These are phyloP conservation scores for Helianthus annuus DNA, from an alignment of 129 eudicot genomes.

Conservation along the genomic window HanXRQr2.0-SUNRISE NC_035443.2:30997573-30998072, in stretches of 20 bases:
- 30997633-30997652: conserved; percentile 40
- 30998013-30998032: conserved; percentile 21
- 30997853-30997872: conserved; percentile 18
- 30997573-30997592: conserved; percentile 18
- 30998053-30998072: conserved; percentile 37
- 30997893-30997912: conserved; percentile 31
- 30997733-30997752: conserved; percentile 23
- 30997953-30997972: conserved; percentile 21
- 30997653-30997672: conserved; percentile 30
- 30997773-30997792: conserved; percentile 33
- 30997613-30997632: conserved; percentile 29
- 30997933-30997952: conserved; percentile 31
- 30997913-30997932: conserved; percentile 22
- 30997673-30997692: conserved; percentile 25
- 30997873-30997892: conserved; percentile 34
- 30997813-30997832: conserved; percentile 20
- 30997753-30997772: conserved; percentile 17
- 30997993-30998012: conserved; percentile 25
- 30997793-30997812: conserved; percentile 23
- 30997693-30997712: conserved; percentile 35
- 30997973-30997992: conserved; percentile 24
- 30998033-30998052: conserved; percentile 18
- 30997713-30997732: conserved; percentile 31
- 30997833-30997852: conserved; percentile 34
- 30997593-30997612: conserved; percentile 21